Evolutionary conservation across 345 rosid genomes (phyloP), one percentile per base, ranked within the genome.

Genomic region (Eucalyptus regnans): DNA sequence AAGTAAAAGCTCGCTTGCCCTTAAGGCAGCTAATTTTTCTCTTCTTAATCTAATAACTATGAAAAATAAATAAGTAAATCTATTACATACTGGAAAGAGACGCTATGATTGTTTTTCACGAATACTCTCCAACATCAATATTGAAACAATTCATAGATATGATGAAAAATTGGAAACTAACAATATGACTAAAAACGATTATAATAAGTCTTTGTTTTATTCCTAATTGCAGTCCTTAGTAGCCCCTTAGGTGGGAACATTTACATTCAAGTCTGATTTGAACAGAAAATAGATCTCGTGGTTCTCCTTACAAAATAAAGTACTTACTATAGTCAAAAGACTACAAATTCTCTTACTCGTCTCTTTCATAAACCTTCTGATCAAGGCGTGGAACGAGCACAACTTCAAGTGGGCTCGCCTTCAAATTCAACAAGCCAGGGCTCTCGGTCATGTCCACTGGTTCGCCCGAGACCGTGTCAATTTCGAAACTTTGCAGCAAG

Each of bases 381-480:
- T 85, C 46, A 41, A 92, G 92, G 87, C 94, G 80, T 4, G 93
- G 94, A 10, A 84, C 71, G 54, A 92, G 51, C 37, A 91, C 16
- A 89, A 92, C 92, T 66, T 94, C 90, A 76, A 93, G 91, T 5
- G 93, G 92, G 87, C 92, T 91, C 12, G 94, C 92, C 91, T 92
- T 94, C 15, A 90, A 33, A 89, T 91, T 90, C 33, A 90, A 90
- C 83, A 93, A 58, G 18, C 93, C 90, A 20, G 50, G 54, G 71
- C 90, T 89, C 80, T 87, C 91, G 4, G 91, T 90, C 93, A 92
- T 94, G 84, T 94, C 95, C 76, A 92, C 89, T 2, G 76, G 90
- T 87, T 87, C 87, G 7, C 25, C 62, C 6, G 90, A 91, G 68
- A 90, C 89, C 58, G 54, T 93, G 48, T 66, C 44, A 12, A 91